Conservation (phyloP, 192 early-diverging fungal species). For the Backusella westeae region DNA sequence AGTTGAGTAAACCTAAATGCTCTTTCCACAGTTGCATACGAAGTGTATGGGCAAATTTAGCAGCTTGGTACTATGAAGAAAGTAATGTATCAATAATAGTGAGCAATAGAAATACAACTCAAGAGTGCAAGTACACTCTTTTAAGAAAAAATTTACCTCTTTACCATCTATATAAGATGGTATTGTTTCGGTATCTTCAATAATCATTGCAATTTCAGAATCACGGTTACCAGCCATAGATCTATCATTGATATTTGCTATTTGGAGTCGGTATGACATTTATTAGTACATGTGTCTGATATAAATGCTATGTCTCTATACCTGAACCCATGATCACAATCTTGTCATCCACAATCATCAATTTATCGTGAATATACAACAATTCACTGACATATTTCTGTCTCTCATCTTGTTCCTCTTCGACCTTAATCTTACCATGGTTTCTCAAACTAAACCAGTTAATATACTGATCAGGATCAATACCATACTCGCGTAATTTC, state of each 20-base stretch:
- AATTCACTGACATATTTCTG: constrained; percentile 73
- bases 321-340: constrained; percentile 78
- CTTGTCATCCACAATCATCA: constrained; percentile 89
- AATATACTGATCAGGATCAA: constrained; percentile 65
- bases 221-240: constrained; percentile 9
- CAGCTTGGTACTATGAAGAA: constrained; percentile 57
- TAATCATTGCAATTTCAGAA: constrained; percentile 53
- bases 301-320: neutral
- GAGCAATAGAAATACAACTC: neutral
- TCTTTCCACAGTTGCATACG: constrained; percentile 79
- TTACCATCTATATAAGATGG: constrained; percentile 66
- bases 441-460: constrained; percentile 73
- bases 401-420: constrained; percentile 17
- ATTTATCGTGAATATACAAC: constrained; percentile 85
- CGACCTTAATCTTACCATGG: constrained; percentile 60
- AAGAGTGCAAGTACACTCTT: neutral
- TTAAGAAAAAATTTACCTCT: constrained; percentile 20
- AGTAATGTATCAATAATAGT: neutral
- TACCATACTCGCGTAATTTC: constrained; percentile 53
- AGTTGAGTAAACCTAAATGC: constrained; percentile 69
- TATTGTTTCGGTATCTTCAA: constrained; percentile 73
- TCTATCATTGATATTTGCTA: constrained; percentile 15
- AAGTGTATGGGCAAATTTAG: constrained; percentile 67
- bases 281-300: neutral
- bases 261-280: neutral